Evolutionary conservation across 768 basidiomycete species (phyloP), one percentile per base, ranked within the genome.

Genomic region (Trametes villosa): DNA sequence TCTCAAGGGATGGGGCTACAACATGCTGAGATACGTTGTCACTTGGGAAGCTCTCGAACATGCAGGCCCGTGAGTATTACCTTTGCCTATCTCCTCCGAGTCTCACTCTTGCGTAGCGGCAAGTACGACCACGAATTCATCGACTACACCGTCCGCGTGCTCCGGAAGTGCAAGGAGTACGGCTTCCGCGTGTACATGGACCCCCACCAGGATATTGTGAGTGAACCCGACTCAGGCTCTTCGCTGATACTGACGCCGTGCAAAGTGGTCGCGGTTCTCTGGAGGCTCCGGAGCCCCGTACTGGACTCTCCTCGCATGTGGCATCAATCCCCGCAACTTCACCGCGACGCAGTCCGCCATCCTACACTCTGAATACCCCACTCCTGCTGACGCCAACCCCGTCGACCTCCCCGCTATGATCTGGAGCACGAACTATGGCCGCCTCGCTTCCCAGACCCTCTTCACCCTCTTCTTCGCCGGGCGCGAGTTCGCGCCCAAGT

Each of bases 401-500:
- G 80, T 84, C 2, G 71, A 83, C 0, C 81, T 94, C 62, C 96
- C 97, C 6, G 86, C 90, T 48, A 99, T 99, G 97, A 85, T 94
- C 62, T 99, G 97, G 97, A 86, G 88, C 8, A 98, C 96, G 26
- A 98, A 98, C 71, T 98, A 98, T 70, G 86, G 91, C 41, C 92
- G 91, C 18, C 86, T 98, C 29, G 84, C 89, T 51, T 86, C 87
- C 20, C 91, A 94, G 71, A 96, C 94, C 12, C 71, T 97, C 53
- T 96, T 96, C 78, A 94, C 96, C 8, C 83, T 99, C 63, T 98
- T 98, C 81, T 98, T 92, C 71, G 94, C 90, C 22, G 95, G 95
- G 1, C 82, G 86, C 9, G 85, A 87, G 41, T 98, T 91, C 72
- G 94, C 97, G 0, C 97, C 97, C 0, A 87, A 87, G 54, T 98